Conservation (phyloP, 306 rosid species). For the Delonix regia region DNA sequence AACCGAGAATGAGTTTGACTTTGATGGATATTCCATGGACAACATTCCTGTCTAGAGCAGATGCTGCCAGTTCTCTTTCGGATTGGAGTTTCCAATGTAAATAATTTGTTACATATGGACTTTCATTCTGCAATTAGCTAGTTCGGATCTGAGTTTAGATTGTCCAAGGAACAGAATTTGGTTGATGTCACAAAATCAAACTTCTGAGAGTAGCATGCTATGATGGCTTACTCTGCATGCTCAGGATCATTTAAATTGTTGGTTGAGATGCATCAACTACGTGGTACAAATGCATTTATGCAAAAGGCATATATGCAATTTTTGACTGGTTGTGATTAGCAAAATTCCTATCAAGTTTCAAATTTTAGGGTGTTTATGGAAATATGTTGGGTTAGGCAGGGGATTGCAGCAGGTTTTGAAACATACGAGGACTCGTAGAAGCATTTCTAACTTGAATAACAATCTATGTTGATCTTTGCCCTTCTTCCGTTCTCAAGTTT, state of each 20-base stretch:
- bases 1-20: constrained; percentile 76
- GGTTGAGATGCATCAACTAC: constrained; percentile 44
- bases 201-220: constrained; percentile 45
- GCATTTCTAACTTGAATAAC: constrained; percentile 69
- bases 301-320: constrained; percentile 64
- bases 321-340: constrained; percentile 57
- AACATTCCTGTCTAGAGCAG: constrained; percentile 75
- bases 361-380: constrained; percentile 55
- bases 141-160: constrained; percentile 42
- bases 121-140: constrained; percentile 50
- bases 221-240: constrained; percentile 46
- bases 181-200: constrained; percentile 49
- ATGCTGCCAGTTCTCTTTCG: constrained; percentile 32
- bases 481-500: constrained; percentile 26
- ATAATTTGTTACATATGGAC: constrained; percentile 58
- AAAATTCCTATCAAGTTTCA: constrained; percentile 59
- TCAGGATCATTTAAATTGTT: constrained; percentile 23
- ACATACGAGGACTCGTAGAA: constrained; percentile 56
- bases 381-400: constrained; percentile 50
- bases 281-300: constrained; percentile 49
- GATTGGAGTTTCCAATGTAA: constrained; percentile 64
- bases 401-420: constrained; percentile 62
- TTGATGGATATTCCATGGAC: constrained; percentile 85
- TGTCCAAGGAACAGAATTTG: constrained; percentile 37
- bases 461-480: constrained; percentile 40